phyloP scores from a whole-genome alignment of 257 asterid genomes.

The Galeopsis tetrahit region DNA sequence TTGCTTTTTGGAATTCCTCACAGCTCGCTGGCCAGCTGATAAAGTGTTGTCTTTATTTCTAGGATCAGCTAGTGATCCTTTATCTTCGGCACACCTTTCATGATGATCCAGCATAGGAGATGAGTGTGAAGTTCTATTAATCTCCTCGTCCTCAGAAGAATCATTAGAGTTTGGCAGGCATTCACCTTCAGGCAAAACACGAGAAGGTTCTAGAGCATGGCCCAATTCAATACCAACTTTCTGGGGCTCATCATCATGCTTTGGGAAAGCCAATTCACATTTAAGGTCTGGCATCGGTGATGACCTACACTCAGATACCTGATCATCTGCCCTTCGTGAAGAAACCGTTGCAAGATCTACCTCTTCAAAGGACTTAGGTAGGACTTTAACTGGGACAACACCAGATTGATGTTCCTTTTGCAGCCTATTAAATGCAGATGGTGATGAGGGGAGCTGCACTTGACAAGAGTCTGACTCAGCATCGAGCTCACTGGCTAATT shows the following conservation, averaged over 20 bases:
- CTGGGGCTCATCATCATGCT: conserved; percentile 38
- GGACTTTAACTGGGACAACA: conserved; percentile 38
- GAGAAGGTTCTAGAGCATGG: conserved; percentile 39
- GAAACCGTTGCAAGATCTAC: conserved; percentile 45
- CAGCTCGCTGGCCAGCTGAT: conserved; percentile 67
- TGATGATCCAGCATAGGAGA: conserved; percentile 51
- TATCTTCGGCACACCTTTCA: conserved; percentile 55
- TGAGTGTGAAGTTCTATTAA: conserved; percentile 50
- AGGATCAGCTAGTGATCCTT: conserved; percentile 45
- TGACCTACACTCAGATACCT: conserved; percentile 42
- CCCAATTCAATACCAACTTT: conserved; percentile 39
- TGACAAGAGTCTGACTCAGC: conserved; percentile 41
- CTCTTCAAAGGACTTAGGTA: conserved; percentile 44
- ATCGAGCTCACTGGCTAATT: conserved; percentile 35
- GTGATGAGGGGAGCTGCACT: conserved; percentile 30
- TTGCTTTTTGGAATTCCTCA: conserved; percentile 70
- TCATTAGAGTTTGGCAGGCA: conserved; percentile 41
- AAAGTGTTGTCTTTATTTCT: conserved; percentile 52
- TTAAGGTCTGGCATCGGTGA: conserved; percentile 45
- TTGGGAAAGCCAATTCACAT: conserved; percentile 43
- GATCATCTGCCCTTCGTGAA: conserved; percentile 52
- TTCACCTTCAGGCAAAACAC: conserved; percentile 46
- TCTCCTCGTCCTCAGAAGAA: conserved; percentile 61
- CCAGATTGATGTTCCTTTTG: conserved; percentile 39
- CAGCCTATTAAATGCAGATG: conserved; percentile 28